phyloP scores from a whole-genome alignment of 1,284 basidiomycete species.

The Sporisorium exsertum region DNA sequence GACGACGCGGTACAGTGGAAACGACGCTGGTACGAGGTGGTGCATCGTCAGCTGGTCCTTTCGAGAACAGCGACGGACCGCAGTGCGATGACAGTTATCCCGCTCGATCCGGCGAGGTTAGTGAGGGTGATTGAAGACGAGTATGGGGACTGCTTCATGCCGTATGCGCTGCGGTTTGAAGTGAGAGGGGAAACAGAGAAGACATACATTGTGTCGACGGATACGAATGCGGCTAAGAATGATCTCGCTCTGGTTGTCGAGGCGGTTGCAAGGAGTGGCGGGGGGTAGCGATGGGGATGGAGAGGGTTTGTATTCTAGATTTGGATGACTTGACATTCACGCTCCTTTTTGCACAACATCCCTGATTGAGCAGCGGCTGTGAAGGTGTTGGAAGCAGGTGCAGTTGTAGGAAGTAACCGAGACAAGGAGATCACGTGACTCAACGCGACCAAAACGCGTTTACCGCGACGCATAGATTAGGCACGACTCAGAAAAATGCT shows the following conservation, averaged over 20 bases:
- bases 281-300: not conserved
- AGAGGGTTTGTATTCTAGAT: not conserved
- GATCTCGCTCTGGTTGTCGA: constrained; percentile 25
- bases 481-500: not conserved
- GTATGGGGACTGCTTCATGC: constrained; percentile 20
- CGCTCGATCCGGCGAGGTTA: constrained; percentile 1
- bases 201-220: constrained; percentile 8
- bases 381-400: not conserved
- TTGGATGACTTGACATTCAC: not conserved
- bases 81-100: not conserved
- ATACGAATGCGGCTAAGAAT: constrained; percentile 14
- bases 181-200: not conserved
- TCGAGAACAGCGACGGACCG: constrained; percentile 13
- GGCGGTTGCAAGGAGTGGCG: constrained; percentile 3
- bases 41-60: constrained; percentile 2
- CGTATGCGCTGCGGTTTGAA: constrained; percentile 8
- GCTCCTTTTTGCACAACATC: not conserved
- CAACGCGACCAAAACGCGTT: constrained; percentile 19
- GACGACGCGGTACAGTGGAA: constrained; percentile 18
- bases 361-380: not conserved
- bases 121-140: constrained; percentile 3
- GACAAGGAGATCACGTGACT: constrained; percentile 22
- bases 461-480: constrained; percentile 40
- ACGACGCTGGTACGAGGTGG: constrained; percentile 25
- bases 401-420: not conserved